Percentiles rank a stretch among this genome's conserved stretches.
phyloP scores from a whole-genome alignment of 371 early-diverging fungal genomes.

The Umbelopsis sp. region DNA sequence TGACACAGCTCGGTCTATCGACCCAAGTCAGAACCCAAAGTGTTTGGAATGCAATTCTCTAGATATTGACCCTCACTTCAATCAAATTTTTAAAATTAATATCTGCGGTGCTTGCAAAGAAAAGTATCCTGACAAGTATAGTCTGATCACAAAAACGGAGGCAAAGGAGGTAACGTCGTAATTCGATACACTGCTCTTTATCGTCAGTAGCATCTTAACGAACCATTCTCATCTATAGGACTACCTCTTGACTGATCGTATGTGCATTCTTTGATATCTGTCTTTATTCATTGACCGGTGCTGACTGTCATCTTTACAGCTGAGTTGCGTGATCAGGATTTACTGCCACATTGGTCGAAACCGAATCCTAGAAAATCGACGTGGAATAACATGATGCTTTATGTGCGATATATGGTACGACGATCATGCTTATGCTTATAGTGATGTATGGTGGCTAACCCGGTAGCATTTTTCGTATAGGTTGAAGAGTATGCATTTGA shows the following conservation, averaged over 20 bases:
- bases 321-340: conserved; percentile 80
- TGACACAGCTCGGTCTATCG: conserved; percentile 57
- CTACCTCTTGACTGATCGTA: conserved; percentile 88
- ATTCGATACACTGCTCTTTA: background rate
- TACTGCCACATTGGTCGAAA: conserved; percentile 84
- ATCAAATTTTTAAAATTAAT: conserved; percentile 66
- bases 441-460: background rate
- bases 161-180: conserved; percentile 61
- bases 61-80: conserved; percentile 76
- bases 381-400: conserved; percentile 96
- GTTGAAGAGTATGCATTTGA: conserved; percentile 91
- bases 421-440: background rate
- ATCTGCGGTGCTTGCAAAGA: conserved; percentile 83
- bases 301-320: conserved; percentile 36
- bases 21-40: conserved; percentile 63
- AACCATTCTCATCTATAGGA: conserved; percentile 52
- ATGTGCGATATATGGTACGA: conserved; percentile 77
- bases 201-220: too few relatives aligned
- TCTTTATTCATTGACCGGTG: background rate
- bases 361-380: conserved; percentile 95
- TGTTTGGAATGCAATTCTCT: conserved; percentile 82
- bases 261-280: conserved; percentile 19
- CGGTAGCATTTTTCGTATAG: conserved; percentile 26
- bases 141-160: conserved; percentile 94
- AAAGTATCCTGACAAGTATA: conserved; percentile 80